Evolutionary conservation across 1,139 yeast genomes (phyloP), one percentile per base, ranked within the genome.

Genomic region (Candida anutae): DNA sequence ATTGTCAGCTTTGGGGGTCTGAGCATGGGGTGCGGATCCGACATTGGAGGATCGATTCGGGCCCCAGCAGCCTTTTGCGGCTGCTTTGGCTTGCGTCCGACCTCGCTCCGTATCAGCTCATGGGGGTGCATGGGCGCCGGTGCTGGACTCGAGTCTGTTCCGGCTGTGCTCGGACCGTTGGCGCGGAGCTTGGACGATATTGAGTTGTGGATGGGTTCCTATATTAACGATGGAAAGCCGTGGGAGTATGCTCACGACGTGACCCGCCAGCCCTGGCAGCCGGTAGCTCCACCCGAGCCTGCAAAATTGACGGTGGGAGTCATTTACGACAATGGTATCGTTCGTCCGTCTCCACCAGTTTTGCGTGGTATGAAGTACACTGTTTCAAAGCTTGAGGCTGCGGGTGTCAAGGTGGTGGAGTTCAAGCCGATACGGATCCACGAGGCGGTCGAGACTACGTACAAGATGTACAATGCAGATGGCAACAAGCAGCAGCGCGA

Each of bases 21-120:
- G 17, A 62, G 73, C 2, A 38, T 79, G 23, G 88, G 88, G 25
- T 62, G 80, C 32, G 90, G 90, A 13, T 69, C 82, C 23, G 93
- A 81, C 51, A 79, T 81, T 40, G 93, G 90, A 35, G 93, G 90
- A 1, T 74, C 83, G 2, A 76, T 81, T 37, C 68, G 90, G 46
- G 76, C 69, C 6, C 93, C 90, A 3, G 81, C 88, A 18, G 85
- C 84, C 1, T 79, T 65, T 46, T 68, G 77, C 26, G 85, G 85
- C 15, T 52, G 70, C 34, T 72, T 61, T 48, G 90, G 87, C 12
- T 60, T 80, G 35, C 71, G 83, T 52, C 88, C 88, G 23, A 63
- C 84, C 6, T 58, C 79, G 4, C 71, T 73, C 47, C 65, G 88
- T 53, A 54, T 77, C 28, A 65, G 80, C 6, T 37, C 45, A 11